Conservation (phyloP, 495 filamentous ascomycete species). For the Xeromyces bisporus region DNA sequence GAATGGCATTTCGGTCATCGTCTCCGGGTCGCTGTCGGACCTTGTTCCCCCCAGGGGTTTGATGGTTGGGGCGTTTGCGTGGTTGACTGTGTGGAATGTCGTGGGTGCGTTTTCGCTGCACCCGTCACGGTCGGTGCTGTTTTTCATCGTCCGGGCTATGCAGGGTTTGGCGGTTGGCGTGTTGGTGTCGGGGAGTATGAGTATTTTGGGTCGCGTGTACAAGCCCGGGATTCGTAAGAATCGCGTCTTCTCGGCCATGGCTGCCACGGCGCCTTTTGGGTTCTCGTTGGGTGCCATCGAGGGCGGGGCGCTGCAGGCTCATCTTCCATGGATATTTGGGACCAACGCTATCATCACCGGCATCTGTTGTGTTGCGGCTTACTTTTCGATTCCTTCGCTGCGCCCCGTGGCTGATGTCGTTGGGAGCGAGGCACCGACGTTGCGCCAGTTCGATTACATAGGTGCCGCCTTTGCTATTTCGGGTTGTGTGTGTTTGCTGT, state of each 20-base stretch:
- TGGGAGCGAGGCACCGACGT: conserved; percentile 11
- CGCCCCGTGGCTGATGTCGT: conserved; percentile 12
- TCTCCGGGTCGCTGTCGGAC: conserved; percentile 28
- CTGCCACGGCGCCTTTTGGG: conserved; percentile 16
- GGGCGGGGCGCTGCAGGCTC: conserved; percentile 11
- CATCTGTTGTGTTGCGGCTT: conserved; percentile 12
- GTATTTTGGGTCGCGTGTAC: conserved; percentile 17
- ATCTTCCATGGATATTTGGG: conserved; percentile 18
- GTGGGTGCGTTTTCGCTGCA: conserved; percentile 21
- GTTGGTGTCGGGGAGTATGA: conserved; percentile 17
- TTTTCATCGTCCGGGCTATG: conserved; percentile 20
- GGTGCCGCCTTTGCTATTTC: conserved; percentile 10
- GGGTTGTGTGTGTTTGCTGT: conserved; percentile 17
- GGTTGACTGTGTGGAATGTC: conserved; percentile 27
- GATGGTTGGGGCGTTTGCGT: conserved; percentile 28
- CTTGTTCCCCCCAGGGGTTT: conserved; percentile 23
- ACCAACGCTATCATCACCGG: conserved; percentile 14
- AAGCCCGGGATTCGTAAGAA: conserved; percentile 18
- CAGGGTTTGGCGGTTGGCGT: conserved; percentile 17
- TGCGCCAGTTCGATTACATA: conserved; percentile 16
- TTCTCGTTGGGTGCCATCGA: conserved; percentile 17
- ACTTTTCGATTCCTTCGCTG: conserved; percentile 12
- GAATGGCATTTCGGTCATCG: conserved; percentile 26
- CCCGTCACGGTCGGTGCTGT: conserved; percentile 10
- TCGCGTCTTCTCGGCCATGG: conserved; percentile 18